Percentiles rank a stretch among this genome's conserved stretches.
phyloP scores from a whole-genome alignment of 208 protist species.

The Wallacemonas collosoma region DNA sequence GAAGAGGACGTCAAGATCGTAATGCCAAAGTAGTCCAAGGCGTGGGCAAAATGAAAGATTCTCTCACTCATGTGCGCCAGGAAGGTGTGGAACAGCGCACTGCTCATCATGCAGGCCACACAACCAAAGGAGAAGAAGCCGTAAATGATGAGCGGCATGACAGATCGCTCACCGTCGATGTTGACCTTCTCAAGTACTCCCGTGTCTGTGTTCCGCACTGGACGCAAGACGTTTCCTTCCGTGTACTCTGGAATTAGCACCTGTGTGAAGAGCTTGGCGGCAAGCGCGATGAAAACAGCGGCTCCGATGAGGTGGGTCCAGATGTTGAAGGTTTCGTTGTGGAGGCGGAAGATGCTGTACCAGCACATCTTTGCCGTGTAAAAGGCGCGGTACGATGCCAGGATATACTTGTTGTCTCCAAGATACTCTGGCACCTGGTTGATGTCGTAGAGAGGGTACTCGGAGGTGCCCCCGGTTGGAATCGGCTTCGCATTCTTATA shows the following conservation, averaged over 20 bases:
- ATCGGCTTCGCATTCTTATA: conserved; percentile 15
- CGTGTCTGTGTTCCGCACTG: conserved; percentile 4
- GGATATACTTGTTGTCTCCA: conserved; percentile 45
- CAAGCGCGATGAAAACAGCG: conserved; percentile 34
- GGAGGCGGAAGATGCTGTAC: conserved; percentile 39
- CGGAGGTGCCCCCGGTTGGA: conserved; percentile 7
- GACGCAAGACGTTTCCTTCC: conserved; percentile 13
- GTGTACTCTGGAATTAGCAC: conserved; percentile 31
- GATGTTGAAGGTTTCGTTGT: conserved; percentile 81
- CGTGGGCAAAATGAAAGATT: conserved; percentile 61
- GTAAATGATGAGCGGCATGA: conserved; percentile 60
- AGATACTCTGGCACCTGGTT: conserved; percentile 44
- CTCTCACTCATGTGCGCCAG: conserved; percentile 60
- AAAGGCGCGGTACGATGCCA: conserved; percentile 38
- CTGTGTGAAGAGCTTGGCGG: conserved; percentile 29
- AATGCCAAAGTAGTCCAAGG: conserved; percentile 87
- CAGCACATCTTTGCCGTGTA: conserved; percentile 45
- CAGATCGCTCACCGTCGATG: conserved; percentile 20
- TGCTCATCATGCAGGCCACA: conserved; percentile 79
- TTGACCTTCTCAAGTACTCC: conserved; percentile 18
- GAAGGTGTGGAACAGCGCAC: conserved; percentile 74
- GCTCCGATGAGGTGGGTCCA: conserved; percentile 63
- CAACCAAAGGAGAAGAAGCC: conserved; percentile 71
- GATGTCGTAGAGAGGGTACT: conserved; percentile 38
- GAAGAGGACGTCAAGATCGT: conserved; percentile 80